Evolutionary conservation across 352 stramenopile genomes (phyloP), one percentile per base, ranked within the genome.

Genomic region (Globisporangium abappressorium): DNA sequence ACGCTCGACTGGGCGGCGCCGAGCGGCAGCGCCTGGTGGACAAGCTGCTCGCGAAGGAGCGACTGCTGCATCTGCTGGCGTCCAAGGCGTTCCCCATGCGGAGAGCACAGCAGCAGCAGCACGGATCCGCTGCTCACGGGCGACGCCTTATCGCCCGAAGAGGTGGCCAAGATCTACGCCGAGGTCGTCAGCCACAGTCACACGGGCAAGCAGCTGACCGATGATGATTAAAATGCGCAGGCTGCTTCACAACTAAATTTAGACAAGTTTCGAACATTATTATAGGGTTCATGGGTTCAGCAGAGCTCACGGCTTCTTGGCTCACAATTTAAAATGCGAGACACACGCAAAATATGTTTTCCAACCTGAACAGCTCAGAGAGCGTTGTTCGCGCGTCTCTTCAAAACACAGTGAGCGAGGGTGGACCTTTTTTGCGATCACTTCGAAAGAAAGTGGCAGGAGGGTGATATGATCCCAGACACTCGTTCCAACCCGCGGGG

Each of bases 21-120:
- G 87, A 97, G 28, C 68, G 88, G 5, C 83, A 94, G 67, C 74
- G 70, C 34, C 73, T 93, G 1, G 81, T 97, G 41, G 88, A 97
- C 61, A 85, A 83, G 51, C 69, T 97, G 46, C 70, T 97, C 20
- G 81, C 85, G 24, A 92, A 94, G 68, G 89, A 97, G 66, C 79
- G 89, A 34, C 70, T 97, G 59, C 75, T 97, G 61, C 80, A 73
- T 26, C 63, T 96, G 51, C 67, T 97, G 24, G 91, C 91, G n/a
- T 64, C 77, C 57, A 92, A 92, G 53, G 82, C 85, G 30, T 91
- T 92, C 70, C 79, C 82, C 20, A 70, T 88, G 28, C 75, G 73
- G 46, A 11, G 41, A 22, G 8, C 26, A 0, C 30, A 18, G 1
- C 15, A 77, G 76, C 57, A 66, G 64, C 15, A 61, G 53, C 61